Evolutionary conservation across 2,329 filamentous ascomycete genomes (phyloP).

Genomic region (Claviceps citrina): DNA sequence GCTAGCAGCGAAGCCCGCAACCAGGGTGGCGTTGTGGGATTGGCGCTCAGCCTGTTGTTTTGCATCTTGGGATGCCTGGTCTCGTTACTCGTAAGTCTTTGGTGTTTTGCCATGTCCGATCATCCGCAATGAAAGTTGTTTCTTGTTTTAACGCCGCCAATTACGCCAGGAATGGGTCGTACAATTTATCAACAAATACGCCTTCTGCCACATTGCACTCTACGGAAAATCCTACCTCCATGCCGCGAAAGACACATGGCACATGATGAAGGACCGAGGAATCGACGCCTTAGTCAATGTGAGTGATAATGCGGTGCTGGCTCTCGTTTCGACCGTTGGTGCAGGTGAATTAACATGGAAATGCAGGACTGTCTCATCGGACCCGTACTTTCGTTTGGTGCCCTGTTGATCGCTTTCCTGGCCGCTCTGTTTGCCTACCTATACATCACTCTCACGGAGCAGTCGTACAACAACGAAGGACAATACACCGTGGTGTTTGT

Average conservation of each 20-base stretch:
- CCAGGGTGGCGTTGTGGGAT: too few relatives aligned
- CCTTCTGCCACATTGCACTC: slow-evolving; percentile 81
- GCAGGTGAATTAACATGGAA: slow-evolving; percentile 7
- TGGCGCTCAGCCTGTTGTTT: slow-evolving; percentile 36
- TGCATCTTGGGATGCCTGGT: slow-evolving; percentile 68
- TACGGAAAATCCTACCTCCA: slow-evolving; percentile 81
- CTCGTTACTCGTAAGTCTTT: slow-evolving; percentile 34
- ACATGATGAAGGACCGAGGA: slow-evolving; percentile 79
- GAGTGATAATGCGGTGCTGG: slow-evolving; percentile 6
- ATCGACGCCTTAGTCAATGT: slow-evolving; percentile 75
- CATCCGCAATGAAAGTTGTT: not conserved
- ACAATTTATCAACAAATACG: slow-evolving; percentile 80
- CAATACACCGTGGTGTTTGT: slow-evolving; percentile 63
- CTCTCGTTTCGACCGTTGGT: not conserved
- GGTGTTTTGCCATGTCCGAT: not conserved
- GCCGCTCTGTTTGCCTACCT: slow-evolving; percentile 71
- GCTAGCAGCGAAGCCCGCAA: too few relatives aligned
- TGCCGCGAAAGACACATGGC: slow-evolving; percentile 81
- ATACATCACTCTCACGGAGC: slow-evolving; percentile 73
- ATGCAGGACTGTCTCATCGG: slow-evolving; percentile 59
- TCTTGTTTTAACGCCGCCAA: not conserved
- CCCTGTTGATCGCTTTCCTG: slow-evolving; percentile 68
- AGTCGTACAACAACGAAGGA: slow-evolving; percentile 54
- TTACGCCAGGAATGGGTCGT: slow-evolving; percentile 54
- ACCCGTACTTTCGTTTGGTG: slow-evolving; percentile 60